Conservation (phyloP, 306 rosid genomes). For the Glycine tomentella region DNA sequence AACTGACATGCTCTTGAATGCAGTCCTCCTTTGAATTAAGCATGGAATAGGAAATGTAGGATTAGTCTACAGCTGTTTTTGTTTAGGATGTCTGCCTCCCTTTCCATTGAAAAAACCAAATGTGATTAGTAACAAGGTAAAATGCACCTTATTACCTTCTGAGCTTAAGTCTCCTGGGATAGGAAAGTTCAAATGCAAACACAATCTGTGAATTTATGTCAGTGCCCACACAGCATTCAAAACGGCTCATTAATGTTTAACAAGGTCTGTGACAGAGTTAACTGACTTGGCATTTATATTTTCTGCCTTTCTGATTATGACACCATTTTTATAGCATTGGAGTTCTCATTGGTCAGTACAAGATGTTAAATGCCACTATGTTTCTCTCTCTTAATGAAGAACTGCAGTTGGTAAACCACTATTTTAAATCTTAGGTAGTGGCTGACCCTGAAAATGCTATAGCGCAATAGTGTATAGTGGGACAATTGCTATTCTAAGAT, state of each 20-base stretch:
- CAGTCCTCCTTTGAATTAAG: constrained; percentile 27
- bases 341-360: constrained; percentile 2
- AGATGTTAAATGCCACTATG: neutral
- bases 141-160: constrained; percentile 9
- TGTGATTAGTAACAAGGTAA: constrained; percentile 1
- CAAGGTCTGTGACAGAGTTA: constrained; percentile 18
- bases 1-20: constrained; percentile 26
- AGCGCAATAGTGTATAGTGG: too few species aligned
- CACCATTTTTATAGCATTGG: constrained; percentile 1
- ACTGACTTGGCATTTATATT: constrained; percentile 24
- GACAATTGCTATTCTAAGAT: too few species aligned
- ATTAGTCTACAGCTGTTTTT: constrained; percentile 11
- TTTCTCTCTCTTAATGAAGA: neutral
- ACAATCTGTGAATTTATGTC: neutral
- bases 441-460: too few species aligned
- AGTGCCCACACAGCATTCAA: constrained; percentile 7
- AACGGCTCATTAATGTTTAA: constrained; percentile 7
- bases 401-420: neutral
- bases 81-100: constrained; percentile 16
- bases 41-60: constrained; percentile 13
- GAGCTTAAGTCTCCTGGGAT: neutral
- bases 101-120: constrained; percentile 12
- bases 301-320: neutral
- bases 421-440: too few species aligned
- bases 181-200: constrained; percentile 19